Percentiles rank a stretch among this genome's conserved stretches.
phyloP scores from a whole-genome alignment of 495 filamentous ascomycete species.

The Neurospora sp. region DNA sequence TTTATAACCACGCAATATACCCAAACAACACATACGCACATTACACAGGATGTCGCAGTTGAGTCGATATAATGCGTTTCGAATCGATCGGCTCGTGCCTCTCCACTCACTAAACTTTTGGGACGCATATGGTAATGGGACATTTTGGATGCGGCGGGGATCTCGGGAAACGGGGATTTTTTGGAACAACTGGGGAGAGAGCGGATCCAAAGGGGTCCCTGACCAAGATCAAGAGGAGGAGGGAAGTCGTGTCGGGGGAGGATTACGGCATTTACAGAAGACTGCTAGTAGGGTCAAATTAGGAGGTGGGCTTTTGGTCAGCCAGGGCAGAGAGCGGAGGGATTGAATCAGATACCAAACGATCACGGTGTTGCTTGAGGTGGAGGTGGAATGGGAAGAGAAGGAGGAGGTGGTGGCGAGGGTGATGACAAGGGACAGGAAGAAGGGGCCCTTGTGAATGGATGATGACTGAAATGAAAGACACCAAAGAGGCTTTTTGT shows the following conservation, averaged over 20 bases:
- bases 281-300: background rate
- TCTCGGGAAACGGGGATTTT: background rate
- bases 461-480: background rate
- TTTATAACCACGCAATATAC: background rate
- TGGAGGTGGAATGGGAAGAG: background rate
- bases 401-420: background rate
- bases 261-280: background rate
- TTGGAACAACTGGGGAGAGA: background rate
- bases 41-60: background rate
- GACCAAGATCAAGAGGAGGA: background rate
- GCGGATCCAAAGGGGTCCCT: background rate
- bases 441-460: background rate
- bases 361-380: background rate
- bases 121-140: background rate
- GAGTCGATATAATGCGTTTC: background rate
- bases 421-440: background rate
- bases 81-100: background rate
- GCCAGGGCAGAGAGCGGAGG: background rate
- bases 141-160: background rate
- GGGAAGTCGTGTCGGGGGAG: background rate
- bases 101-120: background rate
- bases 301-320: background rate
- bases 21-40: background rate
- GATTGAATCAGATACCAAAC: background rate
- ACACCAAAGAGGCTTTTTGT: background rate